Conservation (phyloP, 148 eudicot species). For the Salicornia ramosissima region DNA sequence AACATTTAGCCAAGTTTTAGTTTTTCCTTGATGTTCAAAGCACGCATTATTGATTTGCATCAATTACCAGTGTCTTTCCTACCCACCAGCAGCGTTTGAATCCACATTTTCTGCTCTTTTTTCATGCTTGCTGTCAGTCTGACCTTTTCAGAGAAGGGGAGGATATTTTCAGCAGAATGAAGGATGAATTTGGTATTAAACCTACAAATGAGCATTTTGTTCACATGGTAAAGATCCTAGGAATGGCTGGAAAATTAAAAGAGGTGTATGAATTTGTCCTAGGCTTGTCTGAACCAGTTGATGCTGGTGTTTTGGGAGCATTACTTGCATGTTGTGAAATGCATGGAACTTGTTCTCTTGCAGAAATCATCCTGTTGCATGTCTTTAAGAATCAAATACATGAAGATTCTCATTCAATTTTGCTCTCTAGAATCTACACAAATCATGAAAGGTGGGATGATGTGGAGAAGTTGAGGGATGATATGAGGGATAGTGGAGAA, state of each 20-base stretch:
- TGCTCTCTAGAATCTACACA: constrained; percentile 71
- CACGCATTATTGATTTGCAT: too few species aligned
- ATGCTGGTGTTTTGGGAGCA: constrained; percentile 81
- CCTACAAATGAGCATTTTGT: constrained; percentile 72
- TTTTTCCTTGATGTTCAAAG: too few species aligned
- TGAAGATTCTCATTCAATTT: constrained; percentile 40
- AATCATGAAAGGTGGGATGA: constrained; percentile 68
- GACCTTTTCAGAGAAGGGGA: constrained; percentile 60
- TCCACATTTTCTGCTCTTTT: constrained; percentile 68
- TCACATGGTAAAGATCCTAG: constrained; percentile 69
- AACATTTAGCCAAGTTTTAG: too few species aligned
- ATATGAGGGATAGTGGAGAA: constrained; percentile 21
- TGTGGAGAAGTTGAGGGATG: constrained; percentile 57
- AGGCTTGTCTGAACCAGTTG: constrained; percentile 48
- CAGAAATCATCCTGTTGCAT: constrained; percentile 43
- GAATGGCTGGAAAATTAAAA: constrained; percentile 63
- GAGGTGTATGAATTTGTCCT: constrained; percentile 56
- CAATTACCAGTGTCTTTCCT: too few species aligned
- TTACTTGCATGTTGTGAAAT: constrained; percentile 71
- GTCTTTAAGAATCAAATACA: constrained; percentile 26
- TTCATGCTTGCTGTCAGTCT: constrained; percentile 69
- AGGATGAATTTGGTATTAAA: constrained; percentile 47
- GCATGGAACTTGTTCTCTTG: constrained; percentile 49
- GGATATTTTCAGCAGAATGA: constrained; percentile 47
- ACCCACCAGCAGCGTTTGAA: too few species aligned